Conservation (phyloP, 345 rosid species). For the Populus ilicifolia region DNA sequence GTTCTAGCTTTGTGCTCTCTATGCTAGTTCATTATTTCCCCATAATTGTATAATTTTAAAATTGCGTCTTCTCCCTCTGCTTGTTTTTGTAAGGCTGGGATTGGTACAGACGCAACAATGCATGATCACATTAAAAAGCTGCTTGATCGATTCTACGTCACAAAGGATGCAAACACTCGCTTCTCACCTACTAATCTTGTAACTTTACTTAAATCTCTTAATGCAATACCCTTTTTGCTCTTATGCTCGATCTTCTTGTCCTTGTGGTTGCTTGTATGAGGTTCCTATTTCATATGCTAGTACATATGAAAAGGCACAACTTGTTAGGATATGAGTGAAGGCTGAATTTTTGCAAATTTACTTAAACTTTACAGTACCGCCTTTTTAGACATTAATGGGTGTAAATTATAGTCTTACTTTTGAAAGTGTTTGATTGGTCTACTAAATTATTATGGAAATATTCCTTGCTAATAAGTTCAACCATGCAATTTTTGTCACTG, state of each 20-base stretch:
- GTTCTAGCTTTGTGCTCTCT: neutral
- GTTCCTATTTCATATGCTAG: neutral
- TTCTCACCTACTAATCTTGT: slow-evolving; percentile 92
- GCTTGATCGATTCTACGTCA: slow-evolving; percentile 90
- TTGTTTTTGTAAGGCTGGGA: slow-evolving; percentile 64
- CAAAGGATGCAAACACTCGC: slow-evolving; percentile 78
- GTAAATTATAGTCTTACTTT: too few species aligned
- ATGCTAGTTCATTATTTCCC: neutral
- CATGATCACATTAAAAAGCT: slow-evolving; percentile 97
- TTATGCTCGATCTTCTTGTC: slow-evolving; percentile 3
- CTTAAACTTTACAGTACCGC: neutral
- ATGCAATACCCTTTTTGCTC: neutral
- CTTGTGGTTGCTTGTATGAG: neutral
- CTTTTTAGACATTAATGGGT: neutral
- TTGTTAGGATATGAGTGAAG: neutral
- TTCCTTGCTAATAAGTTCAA: too few species aligned
- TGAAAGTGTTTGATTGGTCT: too few species aligned
- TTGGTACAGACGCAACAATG: slow-evolving; percentile 99
- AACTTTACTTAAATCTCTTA: slow-evolving; percentile 18
- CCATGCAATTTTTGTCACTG: too few species aligned
- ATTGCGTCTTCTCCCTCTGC: neutral
- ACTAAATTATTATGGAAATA: too few species aligned
- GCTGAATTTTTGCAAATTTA: neutral
- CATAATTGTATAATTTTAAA: neutral
- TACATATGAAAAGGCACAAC: neutral